phyloP scores from a whole-genome alignment of 2,329 filamentous ascomycete genomes.

The Zasmidium angulare region DNA sequence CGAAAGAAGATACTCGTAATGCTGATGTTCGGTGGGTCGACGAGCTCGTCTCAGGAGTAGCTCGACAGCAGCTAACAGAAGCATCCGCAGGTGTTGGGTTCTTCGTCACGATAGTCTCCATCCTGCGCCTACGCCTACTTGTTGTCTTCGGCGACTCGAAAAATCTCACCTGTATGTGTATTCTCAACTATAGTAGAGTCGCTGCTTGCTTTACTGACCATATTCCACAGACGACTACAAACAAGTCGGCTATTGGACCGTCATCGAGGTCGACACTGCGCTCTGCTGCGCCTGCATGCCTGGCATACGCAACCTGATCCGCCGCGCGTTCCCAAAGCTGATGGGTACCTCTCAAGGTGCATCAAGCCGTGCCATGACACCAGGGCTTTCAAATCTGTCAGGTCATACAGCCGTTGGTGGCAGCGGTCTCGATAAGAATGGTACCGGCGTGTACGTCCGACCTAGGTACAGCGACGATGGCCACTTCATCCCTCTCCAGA shows the following conservation, averaged over 20 bases:
- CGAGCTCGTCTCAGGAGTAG: neutral
- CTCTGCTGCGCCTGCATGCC: constrained; percentile 23
- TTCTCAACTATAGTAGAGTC: neutral
- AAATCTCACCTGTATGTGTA: constrained; percentile 14
- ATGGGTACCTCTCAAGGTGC: constrained; percentile 12
- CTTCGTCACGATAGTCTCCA: constrained; percentile 20
- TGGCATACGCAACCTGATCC: constrained; percentile 20
- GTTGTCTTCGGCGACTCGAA: constrained; percentile 18
- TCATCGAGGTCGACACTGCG: constrained; percentile 19
- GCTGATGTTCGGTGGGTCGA: constrained; percentile 19
- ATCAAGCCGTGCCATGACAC: constrained; percentile 1
- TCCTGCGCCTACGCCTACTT: constrained; percentile 16
- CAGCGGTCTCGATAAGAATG: constrained; percentile 13
- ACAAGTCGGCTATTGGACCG: constrained; percentile 20
- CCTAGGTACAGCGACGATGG: constrained; percentile 18
- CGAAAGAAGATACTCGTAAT: constrained; percentile 21
- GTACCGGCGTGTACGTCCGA: constrained; percentile 11
- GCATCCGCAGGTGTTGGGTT: constrained; percentile 13
- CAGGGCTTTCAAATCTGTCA: constrained; percentile 8
- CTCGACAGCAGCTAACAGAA: neutral
- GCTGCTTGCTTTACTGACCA: neutral
- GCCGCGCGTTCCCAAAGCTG: constrained; percentile 14
- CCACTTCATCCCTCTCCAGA: constrained; percentile 19
- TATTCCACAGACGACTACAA: constrained; percentile 18
- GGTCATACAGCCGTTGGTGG: constrained; percentile 14